These are phyloP conservation scores for Peronosclerospora sorghi DNA, from an alignment of 352 stramenopile genomes.

Conservation along the genomic window DNA sequence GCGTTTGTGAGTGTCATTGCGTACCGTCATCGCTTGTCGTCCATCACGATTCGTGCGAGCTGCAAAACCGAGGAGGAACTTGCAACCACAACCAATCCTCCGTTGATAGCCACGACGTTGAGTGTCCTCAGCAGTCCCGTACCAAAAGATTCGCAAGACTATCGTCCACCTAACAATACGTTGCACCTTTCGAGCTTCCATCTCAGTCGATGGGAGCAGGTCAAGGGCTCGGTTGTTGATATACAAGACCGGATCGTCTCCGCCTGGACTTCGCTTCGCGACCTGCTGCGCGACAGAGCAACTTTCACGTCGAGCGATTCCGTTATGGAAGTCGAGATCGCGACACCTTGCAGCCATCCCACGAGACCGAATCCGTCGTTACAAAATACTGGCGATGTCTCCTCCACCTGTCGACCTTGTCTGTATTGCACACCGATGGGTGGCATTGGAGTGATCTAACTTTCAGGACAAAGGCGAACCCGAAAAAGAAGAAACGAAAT, in stretches of 20 bases:
- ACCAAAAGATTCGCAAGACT: slow-evolving; percentile 2
- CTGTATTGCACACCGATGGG: slow-evolving; percentile 8
- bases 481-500: too few species aligned
- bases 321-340: slow-evolving; percentile 8
- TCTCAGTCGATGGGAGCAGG: slow-evolving; percentile 6
- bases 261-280: neutral
- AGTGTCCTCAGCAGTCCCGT: slow-evolving; percentile 12
- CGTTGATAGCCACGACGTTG: slow-evolving; percentile 16
- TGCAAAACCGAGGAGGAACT: slow-evolving; percentile 5
- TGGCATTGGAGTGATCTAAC: slow-evolving; percentile 17
- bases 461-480: too few species aligned
- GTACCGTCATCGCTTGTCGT: slow-evolving; percentile 13
- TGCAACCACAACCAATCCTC: slow-evolving; percentile 1
- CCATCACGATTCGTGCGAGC: slow-evolving; percentile 3
- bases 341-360: slow-evolving; percentile 4
- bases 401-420: slow-evolving; percentile 15
- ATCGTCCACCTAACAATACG: slow-evolving; percentile 4
- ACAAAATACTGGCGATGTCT: slow-evolving; percentile 8
- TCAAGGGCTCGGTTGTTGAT: slow-evolving; percentile 4
- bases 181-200: slow-evolving; percentile 4
- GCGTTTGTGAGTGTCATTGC: slow-evolving; percentile 11
- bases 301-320: neutral
- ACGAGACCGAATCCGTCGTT: slow-evolving; percentile 3
- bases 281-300: neutral
- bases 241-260: slow-evolving; percentile 2